Base-by-base conservation (phyloP, 345 rosid species). In the Aethionema arabicum region DNA sequence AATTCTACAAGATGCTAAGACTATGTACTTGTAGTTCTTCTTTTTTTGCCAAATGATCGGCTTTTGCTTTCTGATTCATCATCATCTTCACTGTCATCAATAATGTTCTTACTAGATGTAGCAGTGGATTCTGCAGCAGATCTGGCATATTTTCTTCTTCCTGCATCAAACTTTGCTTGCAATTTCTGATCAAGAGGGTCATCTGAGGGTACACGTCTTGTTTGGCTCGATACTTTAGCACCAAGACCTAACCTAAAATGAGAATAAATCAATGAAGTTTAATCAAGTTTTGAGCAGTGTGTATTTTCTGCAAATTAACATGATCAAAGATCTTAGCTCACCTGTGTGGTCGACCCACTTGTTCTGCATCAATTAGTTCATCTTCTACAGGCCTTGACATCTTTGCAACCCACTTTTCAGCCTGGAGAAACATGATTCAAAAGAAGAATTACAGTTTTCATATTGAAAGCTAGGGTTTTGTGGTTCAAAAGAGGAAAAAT, bases 341-440 rank as follows among this genome's bases (percentile, higher is more conserved):
- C 92, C 83, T 73, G 13, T 61, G 38, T 66, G 80, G 85, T 11
- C 81, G 77, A 52, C 56, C 80, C 60, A 61, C 78, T 61, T 72
- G 38, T 76, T 73, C 81, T 59, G 65, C 36, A 59, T 69, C 72
- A 5, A 44, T 32, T 12, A 70, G 78, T 63, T 83, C 86, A 69
- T 78, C 83, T 7, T 76, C 80, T 56, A 61, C 59, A 36, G 52
- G 4, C 62, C 52, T 72, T 7, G 83, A 59, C 90, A 85, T 85
- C 64, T 52, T 80, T 31, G 79, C 73, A 60, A 85, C 84, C 87
- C 90, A 88, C 66, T 76, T 78, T 63, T 85, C 88, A 67, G 88
- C 90, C 96, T 88, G 69, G 31, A 61, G 27, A 21, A 21, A 21
- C 27, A 21, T 21, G 27, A 21, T 21, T 21, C 27, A 21, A 21